These are phyloP conservation scores for Pseudopyricularia cyperi DNA, from an alignment of 2,329 filamentous ascomycete genomes.

Conservation along the genomic window DNA sequence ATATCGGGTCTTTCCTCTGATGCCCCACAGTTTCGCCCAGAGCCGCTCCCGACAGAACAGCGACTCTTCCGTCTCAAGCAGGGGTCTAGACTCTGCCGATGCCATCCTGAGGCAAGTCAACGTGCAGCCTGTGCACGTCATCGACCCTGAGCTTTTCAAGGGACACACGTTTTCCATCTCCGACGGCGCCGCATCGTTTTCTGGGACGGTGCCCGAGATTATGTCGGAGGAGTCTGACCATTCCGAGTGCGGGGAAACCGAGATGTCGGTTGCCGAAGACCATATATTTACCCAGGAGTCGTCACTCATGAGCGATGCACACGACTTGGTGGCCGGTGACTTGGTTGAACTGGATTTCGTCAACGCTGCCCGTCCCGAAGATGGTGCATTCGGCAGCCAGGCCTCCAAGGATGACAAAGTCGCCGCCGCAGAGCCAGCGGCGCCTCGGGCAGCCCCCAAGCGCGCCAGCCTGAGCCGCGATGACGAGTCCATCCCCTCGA, in stretches of 20 bases:
- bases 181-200: not conserved
- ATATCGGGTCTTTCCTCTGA: constrained; percentile 4
- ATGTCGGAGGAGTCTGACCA: not conserved
- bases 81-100: not conserved
- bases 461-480: not conserved
- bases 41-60: not conserved
- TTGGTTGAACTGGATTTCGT: not conserved
- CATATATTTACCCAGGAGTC: not conserved
- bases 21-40: constrained; percentile 1
- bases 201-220: not conserved
- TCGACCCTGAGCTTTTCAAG: not conserved
- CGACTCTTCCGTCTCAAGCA: constrained; percentile 1
- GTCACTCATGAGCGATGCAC: not conserved
- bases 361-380: not conserved
- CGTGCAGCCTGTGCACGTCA: not conserved
- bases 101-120: not conserved
- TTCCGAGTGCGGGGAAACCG: not conserved
- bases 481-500: constrained; percentile 11
- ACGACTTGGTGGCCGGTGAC: not conserved
- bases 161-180: not conserved
- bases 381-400: too few relatives aligned
- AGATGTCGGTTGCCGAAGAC: not conserved
- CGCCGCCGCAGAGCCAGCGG: not conserved
- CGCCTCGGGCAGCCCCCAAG: not conserved
- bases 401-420: not conserved